Evolutionary conservation across 2,329 filamentous ascomycete species (phyloP), one percentile per base, ranked within the genome.

Genomic region (Penicillium paneum): DNA sequence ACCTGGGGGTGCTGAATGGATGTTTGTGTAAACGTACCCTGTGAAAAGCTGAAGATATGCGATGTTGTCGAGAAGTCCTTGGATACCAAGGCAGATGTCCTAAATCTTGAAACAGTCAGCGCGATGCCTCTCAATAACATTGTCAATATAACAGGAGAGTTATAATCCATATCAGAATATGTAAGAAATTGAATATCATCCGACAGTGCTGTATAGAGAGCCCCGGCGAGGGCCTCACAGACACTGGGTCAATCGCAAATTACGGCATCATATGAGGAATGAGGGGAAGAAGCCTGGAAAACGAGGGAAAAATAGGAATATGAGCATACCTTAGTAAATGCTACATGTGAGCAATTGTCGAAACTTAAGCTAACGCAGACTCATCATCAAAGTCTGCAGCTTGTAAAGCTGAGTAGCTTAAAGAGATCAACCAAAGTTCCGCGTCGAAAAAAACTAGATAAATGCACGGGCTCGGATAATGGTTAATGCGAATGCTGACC

Each of bases 211-310:
- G 86, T 91, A 87, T 87, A 82, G 87, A 71, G 88, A 80, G 82
- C 89, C 85, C 91, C 84, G 91, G 92, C 91, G 88, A 88, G 91
- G 85, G 89, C 79, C 82, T 90, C 91, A 92, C 85, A 85, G 79
- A 79, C 76, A 76, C 75, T 78, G 81, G 83, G 88, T 97, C 91
- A 95, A 93, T 93, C 91, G 92, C 91, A 97, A 97, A 97, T 96
- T 96, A 90, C 89, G 81, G 88, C 91, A 96, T 96, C 92, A 90
- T 88, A 56, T 66, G 55, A 68, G 56, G 60, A 55, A 55, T 55
- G 38, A 51, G 49, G 24, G 19, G 28, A 29, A 43, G 17, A 38
- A 19, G 19, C 8, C 4, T 29, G 32, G 40, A 56, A 59, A 51
- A 54, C 1, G 28, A 12, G 26, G n/a, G 4, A 2, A 2, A 19